phyloP scores from a whole-genome alignment of 2,329 filamentous ascomycete species.

The Thermoascus crustaceus region DNA sequence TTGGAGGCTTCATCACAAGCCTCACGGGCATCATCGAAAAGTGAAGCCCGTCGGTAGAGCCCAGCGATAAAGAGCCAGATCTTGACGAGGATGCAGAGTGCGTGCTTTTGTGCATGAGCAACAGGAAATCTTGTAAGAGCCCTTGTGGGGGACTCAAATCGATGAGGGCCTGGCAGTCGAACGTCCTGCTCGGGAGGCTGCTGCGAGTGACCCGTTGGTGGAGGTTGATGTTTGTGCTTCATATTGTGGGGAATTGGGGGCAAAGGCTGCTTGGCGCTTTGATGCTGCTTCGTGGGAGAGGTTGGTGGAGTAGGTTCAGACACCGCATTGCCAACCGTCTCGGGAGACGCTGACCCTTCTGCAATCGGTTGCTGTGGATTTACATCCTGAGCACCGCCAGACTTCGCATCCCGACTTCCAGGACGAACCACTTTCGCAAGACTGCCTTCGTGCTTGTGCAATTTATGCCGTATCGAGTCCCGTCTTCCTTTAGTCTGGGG shows the following conservation, averaged over 20 bases:
- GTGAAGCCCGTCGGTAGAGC: constrained; percentile 73
- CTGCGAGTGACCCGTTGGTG: constrained; percentile 32
- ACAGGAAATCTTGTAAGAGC: constrained; percentile 43
- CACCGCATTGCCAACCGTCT: constrained; percentile 22
- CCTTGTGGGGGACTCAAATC: constrained; percentile 33
- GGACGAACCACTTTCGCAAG: constrained; percentile 18
- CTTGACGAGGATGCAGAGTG: constrained; percentile 56
- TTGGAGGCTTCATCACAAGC: constrained; percentile 75
- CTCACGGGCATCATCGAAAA: constrained; percentile 70
- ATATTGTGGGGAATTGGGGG: constrained; percentile 31
- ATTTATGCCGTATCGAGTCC: constrained; percentile 22
- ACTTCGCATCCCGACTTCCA: constrained; percentile 14
- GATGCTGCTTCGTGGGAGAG: constrained; percentile 12
- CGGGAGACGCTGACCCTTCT: constrained; percentile 7
- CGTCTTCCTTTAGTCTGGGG: constrained; percentile 20
- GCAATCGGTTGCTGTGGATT: constrained; percentile 4
- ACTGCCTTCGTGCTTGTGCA: constrained; percentile 27
- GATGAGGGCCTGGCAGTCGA: constrained; percentile 26
- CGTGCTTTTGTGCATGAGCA: constrained; percentile 47
- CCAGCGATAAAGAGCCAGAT: constrained; percentile 88
- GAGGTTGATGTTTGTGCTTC: constrained; percentile 24
- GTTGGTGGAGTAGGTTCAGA: constrained; percentile 14
- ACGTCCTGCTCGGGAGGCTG: constrained; percentile 36
- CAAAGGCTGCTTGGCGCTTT: constrained; percentile 25
- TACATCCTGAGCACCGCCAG: constrained; percentile 2